Conservation (phyloP, 2,329 filamentous ascomycete genomes). For the Fusarium albidum region DNA sequence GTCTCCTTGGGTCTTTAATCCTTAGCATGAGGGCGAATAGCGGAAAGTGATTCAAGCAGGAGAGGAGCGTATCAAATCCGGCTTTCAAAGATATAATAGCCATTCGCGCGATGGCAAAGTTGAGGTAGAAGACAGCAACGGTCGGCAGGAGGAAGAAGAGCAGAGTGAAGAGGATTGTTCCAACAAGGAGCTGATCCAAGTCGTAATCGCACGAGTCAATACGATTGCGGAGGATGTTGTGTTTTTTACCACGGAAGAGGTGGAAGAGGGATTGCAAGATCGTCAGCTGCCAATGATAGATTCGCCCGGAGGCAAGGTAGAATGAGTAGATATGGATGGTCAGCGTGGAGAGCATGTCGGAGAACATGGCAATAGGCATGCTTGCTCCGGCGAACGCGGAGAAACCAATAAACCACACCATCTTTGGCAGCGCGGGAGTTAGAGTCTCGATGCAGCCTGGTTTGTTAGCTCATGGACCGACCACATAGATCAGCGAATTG, state of each 20-base stretch:
- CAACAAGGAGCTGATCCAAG: constrained; percentile 92
- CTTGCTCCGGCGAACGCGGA: constrained; percentile 95
- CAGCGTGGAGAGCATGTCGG: constrained; percentile 87
- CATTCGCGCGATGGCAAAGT: constrained; percentile 94
- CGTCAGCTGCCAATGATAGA: constrained; percentile 98
- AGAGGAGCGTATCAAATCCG: constrained; percentile 86
- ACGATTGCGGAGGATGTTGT: constrained; percentile 94
- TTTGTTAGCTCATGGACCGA: constrained; percentile 33
- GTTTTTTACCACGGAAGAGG: constrained; percentile 96
- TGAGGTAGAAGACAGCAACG: constrained; percentile 95
- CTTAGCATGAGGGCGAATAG: constrained; percentile 96
- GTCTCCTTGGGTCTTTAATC: constrained; percentile 87
- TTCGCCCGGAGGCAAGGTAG: constrained; percentile 94
- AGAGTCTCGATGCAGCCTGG: constrained; percentile 80
- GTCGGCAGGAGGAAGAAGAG: constrained; percentile 95
- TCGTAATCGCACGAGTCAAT: constrained; percentile 99
- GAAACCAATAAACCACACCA: constrained; percentile 93
- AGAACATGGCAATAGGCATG: constrained; percentile 96
- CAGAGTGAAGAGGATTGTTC: constrained; percentile 95
- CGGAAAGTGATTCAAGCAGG: constrained; percentile 96
- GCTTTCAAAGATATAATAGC: constrained; percentile 94
- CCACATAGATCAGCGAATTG: background rate
- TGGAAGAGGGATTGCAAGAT: constrained; percentile 99
- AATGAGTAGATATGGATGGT: constrained; percentile 98
- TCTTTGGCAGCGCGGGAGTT: constrained; percentile 79